phyloP scores from a whole-genome alignment of 176 grass and related monocot species.

The Aegilops sharonensis region DNA sequence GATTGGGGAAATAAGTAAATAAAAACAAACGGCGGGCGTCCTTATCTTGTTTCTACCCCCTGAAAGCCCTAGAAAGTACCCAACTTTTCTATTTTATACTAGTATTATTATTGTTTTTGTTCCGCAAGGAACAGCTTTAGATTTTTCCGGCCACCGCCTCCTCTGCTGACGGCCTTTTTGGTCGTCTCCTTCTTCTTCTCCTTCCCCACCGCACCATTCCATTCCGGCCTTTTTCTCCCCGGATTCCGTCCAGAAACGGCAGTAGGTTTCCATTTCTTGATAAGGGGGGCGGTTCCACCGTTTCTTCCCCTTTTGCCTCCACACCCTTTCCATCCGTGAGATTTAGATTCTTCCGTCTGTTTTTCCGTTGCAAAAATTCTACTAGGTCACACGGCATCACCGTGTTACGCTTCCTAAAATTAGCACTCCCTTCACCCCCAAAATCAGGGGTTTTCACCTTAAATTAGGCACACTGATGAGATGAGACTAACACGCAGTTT shows the following conservation, averaged over 20 bases:
- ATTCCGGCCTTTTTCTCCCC: not conserved
- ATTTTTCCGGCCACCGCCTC: not conserved
- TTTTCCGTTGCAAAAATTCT: not conserved
- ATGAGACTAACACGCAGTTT: not conserved
- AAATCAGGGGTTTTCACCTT: not conserved
- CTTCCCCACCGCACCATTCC: not conserved
- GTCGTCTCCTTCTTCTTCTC: no score
- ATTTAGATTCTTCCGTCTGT: not conserved
- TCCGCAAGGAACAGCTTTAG: not conserved
- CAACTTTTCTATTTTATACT: not conserved
- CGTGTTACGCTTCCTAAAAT: not conserved
- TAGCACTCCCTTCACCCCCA: not conserved
- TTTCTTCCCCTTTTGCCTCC: not conserved
- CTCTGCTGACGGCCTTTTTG: not conserved
- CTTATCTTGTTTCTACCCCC: not conserved
- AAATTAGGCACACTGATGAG: not conserved
- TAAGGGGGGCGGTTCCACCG: not conserved
- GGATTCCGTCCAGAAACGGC: not conserved
- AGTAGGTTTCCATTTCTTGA: not conserved
- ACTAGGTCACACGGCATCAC: not conserved
- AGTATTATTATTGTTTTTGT: no score
- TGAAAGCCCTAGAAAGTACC: not conserved
- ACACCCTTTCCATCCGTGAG: not conserved
- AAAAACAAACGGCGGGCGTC: not conserved
- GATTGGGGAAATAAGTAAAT: not conserved